Evolutionary conservation across 495 filamentous ascomycete species (phyloP), one percentile per base, ranked within the genome.

Genomic region (Tuber microsphaerosporum): DNA sequence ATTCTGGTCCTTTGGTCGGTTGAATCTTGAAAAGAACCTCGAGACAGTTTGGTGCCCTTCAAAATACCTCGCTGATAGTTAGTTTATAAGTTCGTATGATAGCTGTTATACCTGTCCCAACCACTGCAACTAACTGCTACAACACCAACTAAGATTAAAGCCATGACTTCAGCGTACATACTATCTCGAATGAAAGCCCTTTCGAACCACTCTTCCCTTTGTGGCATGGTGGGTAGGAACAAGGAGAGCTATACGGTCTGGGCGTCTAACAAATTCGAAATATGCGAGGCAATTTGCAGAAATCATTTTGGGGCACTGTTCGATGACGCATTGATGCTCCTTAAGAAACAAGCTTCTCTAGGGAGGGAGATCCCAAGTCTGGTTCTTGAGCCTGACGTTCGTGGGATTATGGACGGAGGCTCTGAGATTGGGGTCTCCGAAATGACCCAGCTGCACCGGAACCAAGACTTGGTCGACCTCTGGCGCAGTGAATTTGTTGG

Each of bases 301-400:
- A 69, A 56, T 69, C 31, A 43, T 48, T 22, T 22, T 7, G 31
- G 39, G n/a, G 44, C 12, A n/a, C 73, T 71, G 14, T 41, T 74
- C 71, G n/a, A 51, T 31, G 41, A 44, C 8, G 56, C 31, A 74
- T 10, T 37, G n/a, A 71, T 37, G 37, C 34, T 70, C 22, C 43
- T 74, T 26, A 69, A 74, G 69, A 71, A 69, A 34, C 46, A 56
- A 34, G 12, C n/a, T 42, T 51, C 41, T 72, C 26, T 72, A 22
- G 73, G 39, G 39, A 42, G 44, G 65, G 42, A 17, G 26, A 20
- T 8, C 56, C 26, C 9, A 14, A 14, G 3, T 2, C 26, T 0
- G 4, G 12, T 0, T 14, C 26, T 34, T 34, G 26, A 26, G 17
- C 0, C 56, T 34, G 56, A 34, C 7, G 12, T 17, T 65, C 56